phyloP scores from a whole-genome alignment of 2,329 filamentous ascomycete species.

The Trichophyton schoenleinii region DNA sequence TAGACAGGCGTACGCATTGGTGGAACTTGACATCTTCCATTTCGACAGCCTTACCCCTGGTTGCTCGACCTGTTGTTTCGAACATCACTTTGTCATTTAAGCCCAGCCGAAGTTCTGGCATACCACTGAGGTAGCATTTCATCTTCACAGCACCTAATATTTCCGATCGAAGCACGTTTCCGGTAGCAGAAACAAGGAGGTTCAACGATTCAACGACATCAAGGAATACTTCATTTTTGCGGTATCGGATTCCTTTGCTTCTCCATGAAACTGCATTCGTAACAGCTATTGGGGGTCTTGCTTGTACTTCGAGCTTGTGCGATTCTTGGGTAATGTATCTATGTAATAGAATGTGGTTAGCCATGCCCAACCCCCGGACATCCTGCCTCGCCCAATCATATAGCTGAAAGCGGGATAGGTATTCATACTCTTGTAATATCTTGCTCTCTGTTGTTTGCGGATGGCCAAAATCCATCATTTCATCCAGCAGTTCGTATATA shows the following conservation, averaged over 20 bases:
- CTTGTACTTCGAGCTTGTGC: slow-evolving; percentile 94
- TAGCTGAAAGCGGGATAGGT: background rate
- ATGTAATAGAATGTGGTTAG: background rate
- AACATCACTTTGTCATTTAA: slow-evolving; percentile 99
- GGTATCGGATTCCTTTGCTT: slow-evolving; percentile 92
- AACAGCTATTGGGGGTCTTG: slow-evolving; percentile 89
- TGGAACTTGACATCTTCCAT: slow-evolving; percentile 99
- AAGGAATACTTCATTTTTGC: slow-evolving; percentile 98
- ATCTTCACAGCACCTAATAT: slow-evolving; percentile 97
- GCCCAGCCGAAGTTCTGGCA: slow-evolving; percentile 88
- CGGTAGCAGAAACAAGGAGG: slow-evolving; percentile 82
- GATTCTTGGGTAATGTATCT: slow-evolving; percentile 96
- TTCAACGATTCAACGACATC: slow-evolving; percentile 96
- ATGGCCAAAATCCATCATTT: slow-evolving; percentile 99
- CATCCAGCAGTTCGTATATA: slow-evolving; percentile 95
- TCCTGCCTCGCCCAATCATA: background rate
- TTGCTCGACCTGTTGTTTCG: slow-evolving; percentile 88
- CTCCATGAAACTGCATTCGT: slow-evolving; percentile 98
- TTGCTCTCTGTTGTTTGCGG: slow-evolving; percentile 97
- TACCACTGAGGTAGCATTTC: slow-evolving; percentile 98
- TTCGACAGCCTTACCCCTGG: slow-evolving; percentile 90
- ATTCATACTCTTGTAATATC: slow-evolving; percentile 72
- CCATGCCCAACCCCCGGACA: background rate
- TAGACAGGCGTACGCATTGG: slow-evolving; percentile 86
- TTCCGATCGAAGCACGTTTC: slow-evolving; percentile 89